These are phyloP conservation scores for Puccinellia tenuiflora DNA, from an alignment of 176 grass and related monocot species.

Conservation along the genomic window DNA sequence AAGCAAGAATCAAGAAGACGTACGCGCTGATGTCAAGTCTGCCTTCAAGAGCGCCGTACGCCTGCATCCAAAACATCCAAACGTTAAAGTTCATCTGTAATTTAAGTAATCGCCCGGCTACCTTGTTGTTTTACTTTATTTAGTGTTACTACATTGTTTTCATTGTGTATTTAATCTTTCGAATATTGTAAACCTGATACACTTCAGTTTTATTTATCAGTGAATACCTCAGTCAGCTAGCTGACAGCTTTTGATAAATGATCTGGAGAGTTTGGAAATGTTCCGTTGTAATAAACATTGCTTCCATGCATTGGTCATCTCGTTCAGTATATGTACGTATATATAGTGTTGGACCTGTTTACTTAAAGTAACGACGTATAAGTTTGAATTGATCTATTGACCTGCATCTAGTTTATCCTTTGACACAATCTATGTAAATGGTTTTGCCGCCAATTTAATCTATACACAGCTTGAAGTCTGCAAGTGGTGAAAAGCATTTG, in stretches of 20 bases:
- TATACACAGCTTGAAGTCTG: no score
- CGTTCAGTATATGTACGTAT: no score
- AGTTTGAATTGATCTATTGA: no score
- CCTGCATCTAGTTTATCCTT: no score
- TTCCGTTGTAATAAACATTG: no score
- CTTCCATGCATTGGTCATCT: no score
- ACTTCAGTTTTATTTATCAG: neutral
- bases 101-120: neutral
- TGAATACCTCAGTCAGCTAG: neutral
- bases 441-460: no score
- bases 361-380: no score
- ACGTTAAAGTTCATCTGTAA: neutral
- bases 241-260: neutral
- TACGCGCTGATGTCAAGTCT: neutral
- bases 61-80: neutral
- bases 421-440: no score
- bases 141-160: neutral
- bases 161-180: neutral
- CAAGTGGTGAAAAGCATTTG: no score
- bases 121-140: neutral
- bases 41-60: neutral
- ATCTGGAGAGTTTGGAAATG: no score
- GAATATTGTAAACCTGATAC: neutral
- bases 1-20: neutral
- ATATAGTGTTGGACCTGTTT: no score